Evolutionary conservation across 495 filamentous ascomycete species (phyloP).

Genomic region (Xylaria scruposa): DNA sequence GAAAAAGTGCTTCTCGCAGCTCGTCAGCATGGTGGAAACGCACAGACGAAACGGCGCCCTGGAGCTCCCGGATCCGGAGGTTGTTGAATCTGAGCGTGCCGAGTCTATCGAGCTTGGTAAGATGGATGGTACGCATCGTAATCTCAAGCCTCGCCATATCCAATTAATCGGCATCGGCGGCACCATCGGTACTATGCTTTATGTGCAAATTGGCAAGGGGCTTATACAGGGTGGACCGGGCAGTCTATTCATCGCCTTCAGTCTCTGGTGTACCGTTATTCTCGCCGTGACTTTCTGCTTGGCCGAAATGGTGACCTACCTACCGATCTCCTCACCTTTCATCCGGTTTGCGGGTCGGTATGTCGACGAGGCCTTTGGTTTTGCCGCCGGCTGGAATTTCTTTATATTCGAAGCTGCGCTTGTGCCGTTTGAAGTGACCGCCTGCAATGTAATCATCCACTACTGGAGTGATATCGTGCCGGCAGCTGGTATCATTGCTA

Average conservation of each 20-base stretch:
- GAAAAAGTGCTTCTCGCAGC: neutral
- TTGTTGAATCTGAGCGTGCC: conserved; percentile 23
- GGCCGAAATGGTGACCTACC: conserved; percentile 77
- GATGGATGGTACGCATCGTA: conserved; percentile 46
- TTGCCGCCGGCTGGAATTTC: conserved; percentile 71
- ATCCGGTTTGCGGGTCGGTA: conserved; percentile 77
- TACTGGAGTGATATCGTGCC: conserved; percentile 69
- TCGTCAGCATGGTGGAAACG: conserved; percentile 12
- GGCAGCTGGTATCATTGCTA: conserved; percentile 62
- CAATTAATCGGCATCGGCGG: conserved; percentile 56
- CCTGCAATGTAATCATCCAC: conserved; percentile 66
- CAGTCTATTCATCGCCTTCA: conserved; percentile 78
- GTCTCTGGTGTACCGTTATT: conserved; percentile 66
- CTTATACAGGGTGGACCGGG: conserved; percentile 75
- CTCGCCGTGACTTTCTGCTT: conserved; percentile 66
- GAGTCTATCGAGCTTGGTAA: conserved; percentile 33
- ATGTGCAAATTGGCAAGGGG: conserved; percentile 72
- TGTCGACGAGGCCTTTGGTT: conserved; percentile 68
- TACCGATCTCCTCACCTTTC: conserved; percentile 76
- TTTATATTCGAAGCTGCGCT: conserved; percentile 68
- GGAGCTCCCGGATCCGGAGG: neutral
- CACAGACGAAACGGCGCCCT: neutral
- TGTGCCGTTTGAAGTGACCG: conserved; percentile 69
- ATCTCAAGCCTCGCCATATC: conserved; percentile 57
- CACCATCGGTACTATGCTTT: conserved; percentile 76